Base-by-base conservation (phyloP, 495 filamentous ascomycete genomes). In the Pseudomonodictys pantanalensis region DNA sequence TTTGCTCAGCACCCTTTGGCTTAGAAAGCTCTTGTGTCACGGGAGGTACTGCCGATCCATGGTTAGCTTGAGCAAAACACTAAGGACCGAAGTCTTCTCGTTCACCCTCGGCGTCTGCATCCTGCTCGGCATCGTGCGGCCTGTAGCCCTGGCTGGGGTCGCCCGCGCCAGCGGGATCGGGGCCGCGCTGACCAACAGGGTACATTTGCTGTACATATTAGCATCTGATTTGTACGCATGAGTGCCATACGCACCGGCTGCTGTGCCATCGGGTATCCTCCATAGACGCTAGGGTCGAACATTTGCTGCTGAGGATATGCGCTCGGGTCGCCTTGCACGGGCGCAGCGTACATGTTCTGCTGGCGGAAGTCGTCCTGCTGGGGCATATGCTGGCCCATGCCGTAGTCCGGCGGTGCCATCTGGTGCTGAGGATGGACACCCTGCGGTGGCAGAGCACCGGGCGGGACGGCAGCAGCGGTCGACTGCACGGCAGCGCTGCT, bases 271-370 rank as follows among this genome's bases (percentile, higher is more conserved):
- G 83, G 61, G 32, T 86, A 81, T 72, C 90, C 93, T 29, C 81
- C 81, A 75, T 97, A 97, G 80, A 97, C 95, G 50, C 78, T 80
- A 62, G 85, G 83, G 50, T 80, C 70, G 68, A 90, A 96, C 82
- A 96, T 93, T 64, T 84, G 85, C 35, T 91, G 87, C 38, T 83
- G 86, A 70, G 92, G 92, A 24, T 81, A 78, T 35, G 80, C 80
- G 29, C 81, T 77, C 6, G 86, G 86, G 45, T 86, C 86, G 23
- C 83, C 76, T 62, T 87, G 89, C 28, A 90, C 88, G 47, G 89
- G 83, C 12, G 81, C 81, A 10, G 84, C 77, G 72, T 96, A 97
- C 82, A 96, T 90, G 45, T 78, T 76, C 38, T 81, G 84, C 47
- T 82, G 81, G 62, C 90, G 85, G 66, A 93, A 92, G 59, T 93